Conservation (phyloP, 305 asterid species). For the Solanum aculeatissimum region DNA sequence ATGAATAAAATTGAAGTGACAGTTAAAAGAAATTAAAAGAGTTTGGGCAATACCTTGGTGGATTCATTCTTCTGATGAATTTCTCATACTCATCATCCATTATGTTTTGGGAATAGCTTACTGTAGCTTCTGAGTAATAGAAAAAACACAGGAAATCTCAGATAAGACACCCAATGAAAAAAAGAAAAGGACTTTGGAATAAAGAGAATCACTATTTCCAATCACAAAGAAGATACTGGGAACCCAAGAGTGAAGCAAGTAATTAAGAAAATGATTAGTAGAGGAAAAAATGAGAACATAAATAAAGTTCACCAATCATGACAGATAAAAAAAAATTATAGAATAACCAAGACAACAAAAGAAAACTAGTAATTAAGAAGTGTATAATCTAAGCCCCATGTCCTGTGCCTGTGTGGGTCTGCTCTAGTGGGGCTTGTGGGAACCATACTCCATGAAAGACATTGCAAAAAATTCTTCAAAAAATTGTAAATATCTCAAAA, state of each 20-base stretch:
- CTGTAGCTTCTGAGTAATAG: constrained; percentile 31
- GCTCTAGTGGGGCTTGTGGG: background rate
- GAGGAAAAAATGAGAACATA: background rate
- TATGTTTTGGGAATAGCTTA: constrained; percentile 43
- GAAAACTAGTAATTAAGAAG: background rate
- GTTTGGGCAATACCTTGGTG: constrained; percentile 56
- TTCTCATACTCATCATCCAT: constrained; percentile 97
- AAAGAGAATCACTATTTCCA: constrained; percentile 29
- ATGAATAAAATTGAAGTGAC: background rate
- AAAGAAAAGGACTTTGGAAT: background rate
- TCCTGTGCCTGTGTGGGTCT: background rate
- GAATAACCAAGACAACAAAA: background rate
- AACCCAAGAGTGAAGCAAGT: constrained; percentile 12
- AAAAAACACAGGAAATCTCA: constrained; percentile 5
- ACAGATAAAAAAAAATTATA: background rate
- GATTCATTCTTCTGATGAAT: constrained; percentile 86
- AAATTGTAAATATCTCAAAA: background rate
- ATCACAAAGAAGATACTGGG: constrained; percentile 22
- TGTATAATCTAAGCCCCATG: background rate
- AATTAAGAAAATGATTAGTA: constrained; percentile 6
- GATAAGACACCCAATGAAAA: constrained; percentile 6
- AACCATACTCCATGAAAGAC: background rate
- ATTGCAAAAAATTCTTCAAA: background rate
- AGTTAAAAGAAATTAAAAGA: background rate
- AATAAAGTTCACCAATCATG: constrained; percentile 11